phyloP scores from a whole-genome alignment of 352 stramenopile species.

The Pythium dissimile region DNA sequence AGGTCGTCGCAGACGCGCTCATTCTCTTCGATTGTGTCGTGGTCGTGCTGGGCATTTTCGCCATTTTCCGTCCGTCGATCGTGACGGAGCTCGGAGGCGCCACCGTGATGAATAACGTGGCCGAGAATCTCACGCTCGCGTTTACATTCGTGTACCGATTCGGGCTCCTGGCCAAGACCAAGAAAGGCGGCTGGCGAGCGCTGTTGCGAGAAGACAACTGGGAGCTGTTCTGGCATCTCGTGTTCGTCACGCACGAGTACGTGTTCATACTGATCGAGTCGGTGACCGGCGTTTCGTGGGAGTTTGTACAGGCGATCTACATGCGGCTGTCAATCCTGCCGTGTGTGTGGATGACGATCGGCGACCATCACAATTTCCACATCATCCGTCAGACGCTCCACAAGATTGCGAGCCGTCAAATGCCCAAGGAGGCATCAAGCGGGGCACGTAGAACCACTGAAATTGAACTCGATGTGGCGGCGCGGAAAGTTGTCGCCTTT shows the following conservation, averaged over 20 bases:
- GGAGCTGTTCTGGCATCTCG: constrained; percentile 30
- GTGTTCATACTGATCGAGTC: constrained; percentile 28
- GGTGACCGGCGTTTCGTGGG: constrained; percentile 20
- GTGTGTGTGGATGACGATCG: constrained; percentile 39
- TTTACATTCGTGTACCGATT: constrained; percentile 38
- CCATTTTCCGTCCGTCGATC: constrained; percentile 19
- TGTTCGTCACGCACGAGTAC: constrained; percentile 36
- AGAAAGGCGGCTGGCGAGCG: constrained; percentile 7
- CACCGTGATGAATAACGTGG: constrained; percentile 14
- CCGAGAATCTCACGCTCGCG: constrained; percentile 26
- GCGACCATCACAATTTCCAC: constrained; percentile 24
- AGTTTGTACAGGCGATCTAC: constrained; percentile 30
- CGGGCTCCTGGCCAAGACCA: neutral
- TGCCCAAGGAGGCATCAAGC: too few relatives aligned
- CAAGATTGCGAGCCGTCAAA: neutral
- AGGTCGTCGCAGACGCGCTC: constrained; percentile 23
- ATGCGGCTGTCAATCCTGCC: constrained; percentile 28
- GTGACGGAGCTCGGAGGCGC: constrained; percentile 1
- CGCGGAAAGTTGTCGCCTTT: too few relatives aligned
- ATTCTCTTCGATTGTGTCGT: constrained; percentile 24
- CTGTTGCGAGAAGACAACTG: constrained; percentile 24
- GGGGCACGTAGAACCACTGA: too few relatives aligned
- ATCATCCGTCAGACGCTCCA: neutral
- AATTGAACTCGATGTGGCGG: too few relatives aligned
- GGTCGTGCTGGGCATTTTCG: constrained; percentile 17